phyloP scores from a whole-genome alignment of 306 rosid species.

The Spatholobus suberectus region DNA sequence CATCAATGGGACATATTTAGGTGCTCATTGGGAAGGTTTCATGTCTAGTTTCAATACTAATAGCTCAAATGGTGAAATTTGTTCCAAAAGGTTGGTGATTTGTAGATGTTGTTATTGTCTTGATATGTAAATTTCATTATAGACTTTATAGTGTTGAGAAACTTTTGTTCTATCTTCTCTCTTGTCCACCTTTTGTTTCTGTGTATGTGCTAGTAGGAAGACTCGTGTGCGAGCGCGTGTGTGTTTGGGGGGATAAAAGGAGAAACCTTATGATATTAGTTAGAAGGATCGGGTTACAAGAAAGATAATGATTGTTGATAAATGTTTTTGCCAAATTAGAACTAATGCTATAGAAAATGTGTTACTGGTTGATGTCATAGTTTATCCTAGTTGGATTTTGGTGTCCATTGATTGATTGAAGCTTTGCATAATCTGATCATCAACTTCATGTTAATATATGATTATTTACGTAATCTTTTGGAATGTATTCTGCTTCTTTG shows the following conservation, averaged over 20 bases:
- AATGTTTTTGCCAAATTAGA: conserved; percentile 9
- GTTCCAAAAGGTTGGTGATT: conserved; percentile 58
- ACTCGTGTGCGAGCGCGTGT: not conserved
- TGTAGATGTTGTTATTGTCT: conserved; percentile 6
- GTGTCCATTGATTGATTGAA: not conserved
- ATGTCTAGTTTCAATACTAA: conserved; percentile 35
- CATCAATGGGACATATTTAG: conserved; percentile 29
- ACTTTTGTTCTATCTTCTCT: conserved; percentile 11
- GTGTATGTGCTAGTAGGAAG: not conserved
- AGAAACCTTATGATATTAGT: not conserved
- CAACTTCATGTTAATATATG: not conserved
- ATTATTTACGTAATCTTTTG: not conserved
- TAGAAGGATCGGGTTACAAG: not conserved
- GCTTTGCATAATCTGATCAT: conserved; percentile 23
- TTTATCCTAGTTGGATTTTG: conserved; percentile 18
- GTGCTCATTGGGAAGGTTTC: conserved; percentile 42
- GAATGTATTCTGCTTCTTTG: not conserved
- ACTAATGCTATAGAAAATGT: conserved; percentile 2
- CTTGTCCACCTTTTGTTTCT: conserved; percentile 7
- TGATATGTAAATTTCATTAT: not conserved
- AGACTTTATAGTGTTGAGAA: conserved; percentile 24
- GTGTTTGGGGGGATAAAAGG: not conserved
- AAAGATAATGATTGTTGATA: conserved; percentile 12
- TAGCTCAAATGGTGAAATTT: conserved; percentile 33
- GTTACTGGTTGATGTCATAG: not conserved